Evolutionary conservation across 1,284 basidiomycete genomes (phyloP), one percentile per base, ranked within the genome.

Genomic region (Thelephora terrestris): DNA sequence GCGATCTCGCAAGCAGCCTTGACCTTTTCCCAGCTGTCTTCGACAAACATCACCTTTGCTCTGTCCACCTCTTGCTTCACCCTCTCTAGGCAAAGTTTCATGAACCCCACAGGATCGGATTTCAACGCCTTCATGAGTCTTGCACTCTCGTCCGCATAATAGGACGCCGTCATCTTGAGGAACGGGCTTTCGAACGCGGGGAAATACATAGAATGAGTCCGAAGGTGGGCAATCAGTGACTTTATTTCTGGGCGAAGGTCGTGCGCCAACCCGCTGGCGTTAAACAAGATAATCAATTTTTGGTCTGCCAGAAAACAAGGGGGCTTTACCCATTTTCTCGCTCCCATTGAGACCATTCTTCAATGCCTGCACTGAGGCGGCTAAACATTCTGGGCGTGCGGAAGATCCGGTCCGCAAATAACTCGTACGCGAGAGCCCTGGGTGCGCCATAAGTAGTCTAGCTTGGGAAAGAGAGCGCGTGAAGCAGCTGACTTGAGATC

Each of bases 21-120:
- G 1, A 83, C 66, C 5, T 68, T 55, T 14, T 57, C 59, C 71
- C 74, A 74, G 48, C 78, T 81, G 5, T 66, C 64, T 18, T 71
- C 66, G 3, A 73, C 67, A 12, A 86, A 62, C 1, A 85, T 63
- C 0, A 65, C 70, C 47, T 71, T 65, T 0, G 74, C 70, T 10
- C 85, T 71, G 21, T 70, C 63, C 2, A 65, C 61, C 57, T 91
- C 87, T 56, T 81, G 74, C 1, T 69, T 53, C 14, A 79, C 71
- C 17, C 78, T 69, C 23, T 56, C 34, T 17, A 69, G 61, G 14
- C 74, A 70, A 43, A 78, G 68, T 6, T 57, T 57, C 53, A 91
- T 71, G 62, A 86, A 91, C 1, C 61, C 63, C 45, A 68, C 64
- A 0, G 80, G 73, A 16, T 70, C 62, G n/a, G 68, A 53, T n/a